These are phyloP conservation scores for Sanghuangporus sanghuang DNA, from an alignment of 1,284 basidiomycete species.

Conservation along the genomic window DNA sequence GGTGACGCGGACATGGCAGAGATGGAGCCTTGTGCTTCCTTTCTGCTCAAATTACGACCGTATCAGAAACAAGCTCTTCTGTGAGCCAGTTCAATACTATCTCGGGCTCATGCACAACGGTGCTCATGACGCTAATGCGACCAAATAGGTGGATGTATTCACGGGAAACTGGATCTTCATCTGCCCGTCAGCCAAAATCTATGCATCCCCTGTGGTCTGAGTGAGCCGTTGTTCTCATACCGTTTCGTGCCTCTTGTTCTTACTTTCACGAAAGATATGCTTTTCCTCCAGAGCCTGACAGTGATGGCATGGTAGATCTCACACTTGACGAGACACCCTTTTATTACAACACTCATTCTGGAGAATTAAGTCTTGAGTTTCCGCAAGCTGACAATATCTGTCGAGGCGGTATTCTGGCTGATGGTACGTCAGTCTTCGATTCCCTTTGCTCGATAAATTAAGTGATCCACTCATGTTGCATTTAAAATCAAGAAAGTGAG, in stretches of 20 bases:
- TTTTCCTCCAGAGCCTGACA: conserved; percentile 55
- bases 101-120: neutral
- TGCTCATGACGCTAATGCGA: conserved; percentile 1
- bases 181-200: conserved; percentile 65
- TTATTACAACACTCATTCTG: conserved; percentile 91
- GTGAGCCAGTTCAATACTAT: conserved; percentile 31
- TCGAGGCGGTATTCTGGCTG: conserved; percentile 86
- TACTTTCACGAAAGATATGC: conserved; percentile 44
- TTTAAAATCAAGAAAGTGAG: conserved; percentile 24
- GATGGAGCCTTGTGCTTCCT: conserved; percentile 80
- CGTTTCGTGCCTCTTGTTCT: neutral
- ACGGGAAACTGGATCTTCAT: conserved; percentile 70
- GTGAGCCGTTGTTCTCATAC: conserved; percentile 42
- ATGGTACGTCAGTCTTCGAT: conserved; percentile 32
- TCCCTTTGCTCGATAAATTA: neutral
- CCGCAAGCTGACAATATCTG: conserved; percentile 79
- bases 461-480: neutral
- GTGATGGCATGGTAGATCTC: conserved; percentile 53
- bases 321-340: conserved; percentile 68
- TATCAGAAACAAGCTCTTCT: conserved; percentile 94
- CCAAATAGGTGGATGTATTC: conserved; percentile 84
- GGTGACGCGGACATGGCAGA: conserved; percentile 74
- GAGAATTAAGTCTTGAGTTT: conserved; percentile 87
- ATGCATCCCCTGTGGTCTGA: conserved; percentile 96
- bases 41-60: conserved; percentile 73